Evolutionary conservation across 1,139 yeast genomes (phyloP).

Genomic region (Hyphopichia buzzinii): DNA sequence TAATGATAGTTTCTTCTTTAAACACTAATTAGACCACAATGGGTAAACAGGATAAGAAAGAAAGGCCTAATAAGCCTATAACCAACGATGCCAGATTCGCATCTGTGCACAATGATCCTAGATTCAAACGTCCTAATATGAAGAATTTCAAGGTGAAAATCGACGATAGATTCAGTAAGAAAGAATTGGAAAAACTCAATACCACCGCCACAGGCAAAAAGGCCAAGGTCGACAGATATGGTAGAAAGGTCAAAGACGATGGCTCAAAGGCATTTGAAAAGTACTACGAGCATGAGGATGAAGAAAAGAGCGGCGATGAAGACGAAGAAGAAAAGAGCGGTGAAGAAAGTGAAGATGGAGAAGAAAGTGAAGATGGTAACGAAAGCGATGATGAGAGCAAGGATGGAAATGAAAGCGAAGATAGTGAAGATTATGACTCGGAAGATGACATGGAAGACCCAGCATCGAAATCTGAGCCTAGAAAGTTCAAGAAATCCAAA

Average conservation of each 20-base stretch:
- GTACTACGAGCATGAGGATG: conserved; percentile 56
- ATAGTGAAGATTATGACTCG: conserved; percentile 13
- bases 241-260: conserved; percentile 59
- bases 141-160: conserved; percentile 73
- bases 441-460: conserved; percentile 9
- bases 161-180: conserved; percentile 80
- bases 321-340: conserved; percentile 21
- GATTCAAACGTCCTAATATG: conserved; percentile 73
- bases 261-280: conserved; percentile 53
- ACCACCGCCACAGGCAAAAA: conserved; percentile 45
- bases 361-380: conserved; percentile 13
- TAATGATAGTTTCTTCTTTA: too few species aligned
- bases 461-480: neutral
- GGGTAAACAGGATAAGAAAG: conserved; percentile 7
- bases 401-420: conserved; percentile 16
- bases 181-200: conserved; percentile 63
- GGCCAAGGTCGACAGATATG: conserved; percentile 80
- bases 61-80: conserved; percentile 25
- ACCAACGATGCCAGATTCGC: conserved; percentile 74
- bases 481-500: conserved; percentile 12
- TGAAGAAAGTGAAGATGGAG: conserved; percentile 13
- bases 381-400: conserved; percentile 35
- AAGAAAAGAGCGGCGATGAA: conserved; percentile 18
- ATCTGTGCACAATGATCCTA: conserved; percentile 80
- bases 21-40: too few species aligned